Evolutionary conservation across 345 rosid genomes (phyloP).

Genomic region (Turritis glabra): DNA sequence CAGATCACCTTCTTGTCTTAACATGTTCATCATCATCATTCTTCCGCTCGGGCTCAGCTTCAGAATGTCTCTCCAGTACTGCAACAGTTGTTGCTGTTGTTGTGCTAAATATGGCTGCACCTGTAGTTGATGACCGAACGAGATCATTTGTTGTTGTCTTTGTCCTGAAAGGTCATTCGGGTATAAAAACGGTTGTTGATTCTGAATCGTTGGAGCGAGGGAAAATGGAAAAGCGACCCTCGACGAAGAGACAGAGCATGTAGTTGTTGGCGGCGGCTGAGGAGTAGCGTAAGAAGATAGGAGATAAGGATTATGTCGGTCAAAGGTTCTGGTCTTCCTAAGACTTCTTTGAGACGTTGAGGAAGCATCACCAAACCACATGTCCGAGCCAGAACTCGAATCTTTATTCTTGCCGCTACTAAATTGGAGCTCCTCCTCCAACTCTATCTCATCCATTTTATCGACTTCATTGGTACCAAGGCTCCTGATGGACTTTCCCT

Average conservation of each 20-base stretch:
- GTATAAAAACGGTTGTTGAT: constrained; percentile 45
- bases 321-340: constrained; percentile 67
- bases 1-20: constrained; percentile 63
- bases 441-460: constrained; percentile 34
- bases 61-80: constrained; percentile 60
- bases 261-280: constrained; percentile 11
- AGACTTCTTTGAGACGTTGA: constrained; percentile 56
- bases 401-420: constrained; percentile 37
- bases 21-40: constrained; percentile 69
- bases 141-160: constrained; percentile 60
- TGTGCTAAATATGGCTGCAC: constrained; percentile 42
- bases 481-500: constrained; percentile 53
- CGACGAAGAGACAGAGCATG: constrained; percentile 39
- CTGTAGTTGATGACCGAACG: constrained; percentile 59
- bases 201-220: constrained; percentile 47
- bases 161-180: constrained; percentile 41
- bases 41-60: constrained; percentile 70
- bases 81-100: constrained; percentile 61
- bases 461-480: constrained; percentile 41
- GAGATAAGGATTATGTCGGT: constrained; percentile 45
- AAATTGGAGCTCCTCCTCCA: constrained; percentile 43
- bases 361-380: constrained; percentile 64
- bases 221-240: constrained; percentile 54
- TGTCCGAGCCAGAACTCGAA: constrained; percentile 39
- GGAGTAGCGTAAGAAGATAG: constrained; percentile 21